phyloP scores from a whole-genome alignment of 768 basidiomycete genomes.

The Boletus eberwhitei region DNA sequence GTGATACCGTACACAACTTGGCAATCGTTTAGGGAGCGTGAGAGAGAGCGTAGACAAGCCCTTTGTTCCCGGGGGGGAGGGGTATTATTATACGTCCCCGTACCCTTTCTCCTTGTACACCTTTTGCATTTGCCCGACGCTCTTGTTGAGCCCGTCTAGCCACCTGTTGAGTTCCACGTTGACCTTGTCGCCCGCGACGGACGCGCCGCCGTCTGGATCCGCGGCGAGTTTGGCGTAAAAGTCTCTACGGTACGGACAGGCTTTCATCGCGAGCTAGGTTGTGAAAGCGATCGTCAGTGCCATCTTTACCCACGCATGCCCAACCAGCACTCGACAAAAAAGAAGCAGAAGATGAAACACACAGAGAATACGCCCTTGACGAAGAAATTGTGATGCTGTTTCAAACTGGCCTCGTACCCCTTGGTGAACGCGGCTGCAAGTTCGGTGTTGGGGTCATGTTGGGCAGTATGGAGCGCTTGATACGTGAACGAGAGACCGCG shows the following conservation, averaged over 20 bases:
- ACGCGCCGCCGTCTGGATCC: conserved; percentile 53
- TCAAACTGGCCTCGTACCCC: conserved; percentile 80
- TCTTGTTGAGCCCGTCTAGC: conserved; percentile 54
- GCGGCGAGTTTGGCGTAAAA: conserved; percentile 62
- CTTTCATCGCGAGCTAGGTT: conserved; percentile 50
- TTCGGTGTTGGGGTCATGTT: conserved; percentile 52
- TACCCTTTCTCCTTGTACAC: conserved; percentile 59
- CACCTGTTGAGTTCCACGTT: conserved; percentile 54
- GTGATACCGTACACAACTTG: background rate
- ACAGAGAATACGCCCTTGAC: conserved; percentile 58
- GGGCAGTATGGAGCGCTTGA: conserved; percentile 68
- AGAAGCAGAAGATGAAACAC: conserved; percentile 26
- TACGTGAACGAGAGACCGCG: conserved; percentile 90
- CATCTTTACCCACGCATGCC: background rate
- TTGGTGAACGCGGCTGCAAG: conserved; percentile 72
- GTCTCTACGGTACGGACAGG: conserved; percentile 55
- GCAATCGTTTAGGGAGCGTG: no score
- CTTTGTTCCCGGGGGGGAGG: no score
- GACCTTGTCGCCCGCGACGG: conserved; percentile 46
- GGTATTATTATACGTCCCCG: conserved; percentile 34
- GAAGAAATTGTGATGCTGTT: conserved; percentile 78
- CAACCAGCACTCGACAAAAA: background rate
- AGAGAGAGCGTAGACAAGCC: background rate
- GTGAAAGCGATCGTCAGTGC: background rate
- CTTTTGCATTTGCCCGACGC: conserved; percentile 46